These are phyloP conservation scores for Talaromyces nanjingensis DNA, from an alignment of 495 filamentous ascomycete species.

Conservation along the genomic window DNA sequence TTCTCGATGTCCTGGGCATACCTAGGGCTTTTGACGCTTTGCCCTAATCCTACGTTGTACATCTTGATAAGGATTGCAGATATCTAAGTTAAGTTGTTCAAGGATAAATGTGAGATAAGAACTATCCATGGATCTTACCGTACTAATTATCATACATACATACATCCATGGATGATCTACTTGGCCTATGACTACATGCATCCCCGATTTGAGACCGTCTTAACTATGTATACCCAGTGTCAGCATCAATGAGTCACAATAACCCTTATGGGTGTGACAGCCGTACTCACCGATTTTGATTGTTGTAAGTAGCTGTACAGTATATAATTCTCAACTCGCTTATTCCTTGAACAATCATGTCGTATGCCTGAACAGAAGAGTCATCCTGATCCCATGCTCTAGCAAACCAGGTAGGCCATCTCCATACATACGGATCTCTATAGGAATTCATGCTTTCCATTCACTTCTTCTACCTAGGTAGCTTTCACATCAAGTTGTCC, in stretches of 20 bases:
- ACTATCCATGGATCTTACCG: no score
- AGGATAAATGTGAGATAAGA: no score
- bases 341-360: background rate
- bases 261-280: background rate
- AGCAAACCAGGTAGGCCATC: background rate
- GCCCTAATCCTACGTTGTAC: no score
- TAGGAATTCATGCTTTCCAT: no score
- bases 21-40: no score
- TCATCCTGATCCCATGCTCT: background rate
- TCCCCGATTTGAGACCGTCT: background rate
- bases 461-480: no score
- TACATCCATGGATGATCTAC: background rate
- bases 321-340: background rate
- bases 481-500: no score
- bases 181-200: background rate
- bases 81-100: no score
- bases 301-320: no score
- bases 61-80: no score
- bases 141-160: background rate
- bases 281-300: background rate
- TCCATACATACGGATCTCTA: background rate
- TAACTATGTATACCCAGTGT: background rate
- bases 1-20: no score
- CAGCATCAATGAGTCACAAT: background rate
- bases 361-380: background rate